A percentile compares a stretch with the other conserved stretches of the same genome.
phyloP scores from a whole-genome alignment of 257 asterid genomes.

The Nicotiana paniculata region DNA sequence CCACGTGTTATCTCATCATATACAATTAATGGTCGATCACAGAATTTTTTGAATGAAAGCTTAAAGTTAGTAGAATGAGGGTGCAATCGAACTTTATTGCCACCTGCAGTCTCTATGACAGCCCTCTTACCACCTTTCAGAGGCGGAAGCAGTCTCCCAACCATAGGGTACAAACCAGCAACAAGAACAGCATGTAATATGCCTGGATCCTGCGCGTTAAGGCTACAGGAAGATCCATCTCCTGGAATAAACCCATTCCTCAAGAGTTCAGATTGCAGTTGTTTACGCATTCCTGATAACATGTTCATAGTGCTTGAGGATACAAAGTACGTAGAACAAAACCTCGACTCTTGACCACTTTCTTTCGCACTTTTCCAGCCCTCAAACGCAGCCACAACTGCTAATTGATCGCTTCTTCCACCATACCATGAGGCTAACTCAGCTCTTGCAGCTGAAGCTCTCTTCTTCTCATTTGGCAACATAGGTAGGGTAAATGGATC shows the following conservation, averaged over 20 bases:
- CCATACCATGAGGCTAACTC: slow-evolving; percentile 75
- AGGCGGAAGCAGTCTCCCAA: slow-evolving; percentile 62
- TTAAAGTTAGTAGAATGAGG: slow-evolving; percentile 49
- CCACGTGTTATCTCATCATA: slow-evolving; percentile 89
- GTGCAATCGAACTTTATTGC: slow-evolving; percentile 72
- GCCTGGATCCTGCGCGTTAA: slow-evolving; percentile 73
- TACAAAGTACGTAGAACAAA: slow-evolving; percentile 63
- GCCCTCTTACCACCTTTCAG: slow-evolving; percentile 30
- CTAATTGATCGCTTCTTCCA: slow-evolving; percentile 81
- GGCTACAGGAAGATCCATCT: slow-evolving; percentile 47
- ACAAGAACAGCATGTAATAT: slow-evolving; percentile 67
- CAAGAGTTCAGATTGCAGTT: slow-evolving; percentile 49
- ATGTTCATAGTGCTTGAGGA: slow-evolving; percentile 60
- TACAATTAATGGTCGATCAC: slow-evolving; percentile 38
- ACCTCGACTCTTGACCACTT: slow-evolving; percentile 45
- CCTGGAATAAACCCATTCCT: slow-evolving; percentile 54
- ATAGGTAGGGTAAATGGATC: slow-evolving; percentile 80
- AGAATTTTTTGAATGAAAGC: slow-evolving; percentile 25
- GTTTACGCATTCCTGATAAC: slow-evolving; percentile 68
- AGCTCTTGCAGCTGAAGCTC: slow-evolving; percentile 58
- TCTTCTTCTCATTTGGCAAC: slow-evolving; percentile 53
- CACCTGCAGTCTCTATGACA: slow-evolving; percentile 57
- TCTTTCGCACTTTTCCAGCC: slow-evolving; percentile 71
- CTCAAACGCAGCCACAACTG: slow-evolving; percentile 80
- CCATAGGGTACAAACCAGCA: slow-evolving; percentile 80